Percentiles rank a stretch among this genome's conserved stretches.
Evolutionary conservation across 176 grass and related monocot species (phyloP).

Genomic region (Eleusine coracana): DNA sequence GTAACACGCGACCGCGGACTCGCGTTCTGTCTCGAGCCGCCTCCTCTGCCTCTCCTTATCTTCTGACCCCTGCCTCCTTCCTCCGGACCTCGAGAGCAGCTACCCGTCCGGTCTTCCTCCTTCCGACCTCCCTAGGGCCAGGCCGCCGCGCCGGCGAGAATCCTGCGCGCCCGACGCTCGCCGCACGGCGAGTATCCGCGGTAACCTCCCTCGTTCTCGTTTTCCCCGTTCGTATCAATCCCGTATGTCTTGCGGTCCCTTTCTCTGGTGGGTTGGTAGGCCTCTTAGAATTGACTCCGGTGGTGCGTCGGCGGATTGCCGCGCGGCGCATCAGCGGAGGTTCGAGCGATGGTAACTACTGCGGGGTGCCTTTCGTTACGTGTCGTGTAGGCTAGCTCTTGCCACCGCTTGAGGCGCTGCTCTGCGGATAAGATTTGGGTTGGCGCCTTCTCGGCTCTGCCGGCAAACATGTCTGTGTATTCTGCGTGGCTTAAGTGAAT

Average conservation of each 20-base stretch:
- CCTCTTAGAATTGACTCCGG: neutral
- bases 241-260: neutral
- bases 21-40: conserved; percentile 1
- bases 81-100: conserved; percentile 3
- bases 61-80: neutral
- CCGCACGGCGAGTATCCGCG: neutral
- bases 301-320: neutral
- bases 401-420: neutral
- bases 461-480: neutral
- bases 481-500: neutral
- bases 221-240: neutral
- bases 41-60: conserved; percentile 47
- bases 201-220: neutral
- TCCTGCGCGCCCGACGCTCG: neutral
- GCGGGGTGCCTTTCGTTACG: neutral
- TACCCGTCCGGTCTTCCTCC: neutral
- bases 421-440: neutral
- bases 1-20: neutral
- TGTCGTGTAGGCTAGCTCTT: neutral
- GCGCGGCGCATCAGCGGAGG: neutral
- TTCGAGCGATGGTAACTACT: neutral
- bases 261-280: neutral
- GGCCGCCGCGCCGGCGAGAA: conserved; percentile 10
- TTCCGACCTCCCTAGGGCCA: neutral
- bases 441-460: neutral